These are phyloP conservation scores for Microbotryum saponariae DNA, from an alignment of 1,284 basidiomycete species.

Conservation along the genomic window DNA sequence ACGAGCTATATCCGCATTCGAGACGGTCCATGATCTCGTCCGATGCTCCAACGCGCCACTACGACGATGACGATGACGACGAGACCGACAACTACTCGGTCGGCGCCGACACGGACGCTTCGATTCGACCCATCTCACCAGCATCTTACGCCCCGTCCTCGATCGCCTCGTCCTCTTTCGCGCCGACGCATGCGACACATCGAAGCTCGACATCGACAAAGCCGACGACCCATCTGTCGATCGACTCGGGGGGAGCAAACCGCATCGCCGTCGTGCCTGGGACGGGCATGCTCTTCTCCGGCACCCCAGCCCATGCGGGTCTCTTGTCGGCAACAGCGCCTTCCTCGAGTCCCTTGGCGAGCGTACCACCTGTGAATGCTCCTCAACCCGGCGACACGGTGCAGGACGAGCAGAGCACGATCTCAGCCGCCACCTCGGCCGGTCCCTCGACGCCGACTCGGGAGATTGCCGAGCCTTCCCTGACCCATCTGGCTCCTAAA, in stretches of 20 bases:
- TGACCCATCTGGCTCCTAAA: conserved; percentile 3
- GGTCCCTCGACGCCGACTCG: not conserved
- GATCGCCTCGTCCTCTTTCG: conserved; percentile 21
- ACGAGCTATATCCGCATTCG: not conserved
- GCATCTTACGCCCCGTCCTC: conserved; percentile 27
- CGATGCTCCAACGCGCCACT: not conserved
- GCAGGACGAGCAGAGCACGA: conserved; percentile 2
- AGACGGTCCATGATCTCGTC: not conserved
- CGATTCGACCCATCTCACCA: conserved; percentile 31
- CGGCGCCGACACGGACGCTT: conserved; percentile 34
- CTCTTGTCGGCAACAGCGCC: not conserved
- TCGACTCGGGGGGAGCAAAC: conserved; percentile 78
- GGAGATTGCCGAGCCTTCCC: not conserved
- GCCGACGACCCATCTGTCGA: conserved; percentile 82
- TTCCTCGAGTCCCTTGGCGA: conserved; percentile 19
- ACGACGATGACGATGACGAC: not conserved
- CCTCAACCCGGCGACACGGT: not conserved
- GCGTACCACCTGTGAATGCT: conserved; percentile 41
- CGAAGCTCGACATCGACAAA: conserved; percentile 66
- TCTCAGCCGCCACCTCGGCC: conserved; percentile 11
- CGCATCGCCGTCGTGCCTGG: conserved; percentile 34
- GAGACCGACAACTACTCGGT: not conserved
- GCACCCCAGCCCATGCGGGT: conserved; percentile 11
- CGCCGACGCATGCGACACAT: conserved; percentile 27
- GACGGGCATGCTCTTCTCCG: conserved; percentile 42